Conservation (phyloP, 805 yeast genomes). For the Teunomyces kruisii region DNA sequence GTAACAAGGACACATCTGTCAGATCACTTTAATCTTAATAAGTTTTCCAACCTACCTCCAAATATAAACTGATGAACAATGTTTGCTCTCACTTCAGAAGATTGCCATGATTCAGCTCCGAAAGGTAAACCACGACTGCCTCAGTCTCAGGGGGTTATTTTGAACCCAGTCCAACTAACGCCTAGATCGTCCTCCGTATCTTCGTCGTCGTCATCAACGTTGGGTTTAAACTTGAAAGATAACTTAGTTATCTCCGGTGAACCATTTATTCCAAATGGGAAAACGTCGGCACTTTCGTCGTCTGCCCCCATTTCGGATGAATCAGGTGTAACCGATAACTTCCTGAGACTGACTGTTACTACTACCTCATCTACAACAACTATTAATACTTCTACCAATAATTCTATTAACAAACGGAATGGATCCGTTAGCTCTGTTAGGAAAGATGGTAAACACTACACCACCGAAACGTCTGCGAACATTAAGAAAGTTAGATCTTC, state of each 20-base stretch:
- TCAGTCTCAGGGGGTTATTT: constrained; percentile 17
- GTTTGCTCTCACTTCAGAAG: constrained; percentile 14
- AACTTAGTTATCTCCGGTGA: constrained; percentile 6
- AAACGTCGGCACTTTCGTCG: background rate
- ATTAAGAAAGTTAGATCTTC: constrained; percentile 1
- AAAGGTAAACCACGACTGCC: constrained; percentile 20
- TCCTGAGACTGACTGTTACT: constrained; percentile 23
- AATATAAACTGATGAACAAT: constrained; percentile 10
- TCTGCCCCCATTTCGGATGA: background rate
- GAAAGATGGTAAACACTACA: background rate
- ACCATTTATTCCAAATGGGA: constrained; percentile 6
- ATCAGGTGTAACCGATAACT: constrained; percentile 9
- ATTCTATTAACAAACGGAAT: background rate
- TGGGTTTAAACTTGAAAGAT: constrained; percentile 4
- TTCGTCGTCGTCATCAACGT: constrained; percentile 6
- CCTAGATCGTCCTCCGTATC: constrained; percentile 6
- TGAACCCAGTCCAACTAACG: constrained; percentile 12
- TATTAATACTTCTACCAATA: background rate
- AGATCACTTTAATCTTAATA: background rate
- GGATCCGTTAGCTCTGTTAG: constrained; percentile 1
- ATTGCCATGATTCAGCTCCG: constrained; percentile 14
- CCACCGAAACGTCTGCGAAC: background rate
- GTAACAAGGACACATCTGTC: no score
- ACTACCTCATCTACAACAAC: constrained; percentile 2
- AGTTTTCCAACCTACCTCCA: background rate